Percentiles rank a stretch among this genome's conserved stretches.
Conservation (phyloP, 1,284 basidiomycete species). For the Sporisorium scitamineum region DNA sequence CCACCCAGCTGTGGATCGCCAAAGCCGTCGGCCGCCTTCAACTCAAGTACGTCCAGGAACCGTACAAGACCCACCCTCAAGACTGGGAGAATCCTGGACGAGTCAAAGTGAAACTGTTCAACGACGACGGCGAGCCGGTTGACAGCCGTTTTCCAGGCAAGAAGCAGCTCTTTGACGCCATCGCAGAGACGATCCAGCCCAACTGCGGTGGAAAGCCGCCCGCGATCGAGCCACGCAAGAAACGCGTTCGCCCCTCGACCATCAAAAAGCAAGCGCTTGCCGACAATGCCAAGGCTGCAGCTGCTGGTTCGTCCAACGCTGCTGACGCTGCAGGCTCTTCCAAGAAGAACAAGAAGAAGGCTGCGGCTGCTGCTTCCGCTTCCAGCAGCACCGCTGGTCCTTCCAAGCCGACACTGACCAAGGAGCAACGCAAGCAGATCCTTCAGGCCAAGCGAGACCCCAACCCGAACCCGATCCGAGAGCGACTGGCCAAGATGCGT, state of each 20-base stretch:
- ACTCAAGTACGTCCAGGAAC: slow-evolving; percentile 83
- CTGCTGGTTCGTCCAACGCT: slow-evolving; percentile 20
- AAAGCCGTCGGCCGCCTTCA: slow-evolving; percentile 83
- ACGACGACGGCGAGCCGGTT: slow-evolving; percentile 80
- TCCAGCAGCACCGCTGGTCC: slow-evolving; percentile 14
- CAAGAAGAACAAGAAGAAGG: slow-evolving; percentile 42
- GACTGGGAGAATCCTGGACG: slow-evolving; percentile 90
- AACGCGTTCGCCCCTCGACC: slow-evolving; percentile 36
- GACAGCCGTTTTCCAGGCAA: slow-evolving; percentile 78
- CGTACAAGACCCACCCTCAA: slow-evolving; percentile 85
- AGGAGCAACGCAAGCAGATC: slow-evolving; percentile 36
- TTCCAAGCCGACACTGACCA: slow-evolving; percentile 37
- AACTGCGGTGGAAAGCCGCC: slow-evolving; percentile 60
- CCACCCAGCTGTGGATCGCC: slow-evolving; percentile 89
- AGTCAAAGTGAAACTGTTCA: slow-evolving; percentile 85
- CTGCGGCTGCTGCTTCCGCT: slow-evolving; percentile 9
- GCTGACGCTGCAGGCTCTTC: slow-evolving; percentile 14
- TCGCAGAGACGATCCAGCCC: slow-evolving; percentile 57
- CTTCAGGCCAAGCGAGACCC: slow-evolving; percentile 35
- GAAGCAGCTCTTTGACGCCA: slow-evolving; percentile 76
- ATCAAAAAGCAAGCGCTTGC: slow-evolving; percentile 45
- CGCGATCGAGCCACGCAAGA: slow-evolving; percentile 48
- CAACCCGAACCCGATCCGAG: slow-evolving; percentile 50
- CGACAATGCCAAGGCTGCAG: slow-evolving; percentile 39
- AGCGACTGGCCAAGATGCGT: slow-evolving; percentile 39